phyloP scores from a whole-genome alignment of 257 asterid species.

The Echium plantagineum region DNA sequence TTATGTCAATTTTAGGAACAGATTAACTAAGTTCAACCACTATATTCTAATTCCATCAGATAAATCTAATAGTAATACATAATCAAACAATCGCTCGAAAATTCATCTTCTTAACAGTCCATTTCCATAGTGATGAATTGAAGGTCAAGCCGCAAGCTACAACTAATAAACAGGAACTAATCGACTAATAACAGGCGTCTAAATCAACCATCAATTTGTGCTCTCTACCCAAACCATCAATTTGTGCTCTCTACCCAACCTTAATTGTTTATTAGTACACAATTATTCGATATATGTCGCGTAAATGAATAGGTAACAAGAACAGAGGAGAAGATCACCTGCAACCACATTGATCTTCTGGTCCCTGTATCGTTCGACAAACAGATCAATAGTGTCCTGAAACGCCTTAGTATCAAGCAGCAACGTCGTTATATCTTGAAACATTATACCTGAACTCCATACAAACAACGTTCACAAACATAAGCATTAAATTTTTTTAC shows the following conservation, averaged over 20 bases:
- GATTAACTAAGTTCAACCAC: not conserved
- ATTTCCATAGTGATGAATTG: not conserved
- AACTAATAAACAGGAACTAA: not conserved
- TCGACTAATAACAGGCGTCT: not conserved
- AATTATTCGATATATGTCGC: too few relatives aligned
- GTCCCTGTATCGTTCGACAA: slow-evolving; percentile 75
- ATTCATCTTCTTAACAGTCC: not conserved
- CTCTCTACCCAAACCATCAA: too few relatives aligned
- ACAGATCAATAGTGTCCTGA: slow-evolving; percentile 83
- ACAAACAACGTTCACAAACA: not conserved
- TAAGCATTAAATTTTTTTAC: too few relatives aligned
- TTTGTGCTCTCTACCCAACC: too few relatives aligned
- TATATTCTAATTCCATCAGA: not conserved
- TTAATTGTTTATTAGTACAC: too few relatives aligned
- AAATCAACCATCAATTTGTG: too few relatives aligned
- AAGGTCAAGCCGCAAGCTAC: too few relatives aligned
- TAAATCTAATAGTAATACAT: too few relatives aligned
- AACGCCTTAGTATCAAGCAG: slow-evolving; percentile 77
- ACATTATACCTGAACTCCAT: slow-evolving; percentile 50
- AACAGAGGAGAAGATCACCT: slow-evolving; percentile 23
- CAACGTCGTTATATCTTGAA: slow-evolving; percentile 93
- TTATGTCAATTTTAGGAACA: not conserved
- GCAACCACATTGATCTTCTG: slow-evolving; percentile 64
- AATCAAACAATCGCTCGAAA: not conserved
- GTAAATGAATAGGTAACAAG: not conserved